Conservation (phyloP, 805 yeast genomes). For the Torulaspora indica region DNA sequence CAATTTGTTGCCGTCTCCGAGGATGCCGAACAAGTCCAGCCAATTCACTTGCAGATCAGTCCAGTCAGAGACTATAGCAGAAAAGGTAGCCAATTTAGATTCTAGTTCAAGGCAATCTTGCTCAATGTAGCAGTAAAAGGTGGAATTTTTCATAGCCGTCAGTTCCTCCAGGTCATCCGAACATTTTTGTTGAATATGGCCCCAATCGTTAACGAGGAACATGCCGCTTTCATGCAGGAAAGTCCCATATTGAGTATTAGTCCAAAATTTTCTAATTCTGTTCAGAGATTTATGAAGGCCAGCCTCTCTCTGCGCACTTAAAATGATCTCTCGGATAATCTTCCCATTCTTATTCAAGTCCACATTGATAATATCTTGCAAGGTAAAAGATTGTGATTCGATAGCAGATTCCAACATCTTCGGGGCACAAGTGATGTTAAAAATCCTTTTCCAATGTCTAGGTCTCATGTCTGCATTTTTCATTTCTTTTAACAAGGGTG, state of each 20-base stretch:
- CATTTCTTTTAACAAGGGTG: constrained; percentile 41
- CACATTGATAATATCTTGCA: constrained; percentile 62
- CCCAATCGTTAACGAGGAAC: constrained; percentile 65
- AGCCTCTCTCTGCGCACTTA: constrained; percentile 69
- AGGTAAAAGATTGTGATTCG: constrained; percentile 34
- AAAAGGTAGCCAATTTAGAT: constrained; percentile 47
- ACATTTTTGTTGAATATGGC: constrained; percentile 50
- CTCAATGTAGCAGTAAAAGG: constrained; percentile 56
- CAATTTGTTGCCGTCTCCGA: constrained; percentile 57
- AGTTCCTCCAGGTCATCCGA: constrained; percentile 59
- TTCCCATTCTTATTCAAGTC: constrained; percentile 44
- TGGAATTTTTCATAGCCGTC: constrained; percentile 65
- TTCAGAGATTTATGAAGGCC: constrained; percentile 54
- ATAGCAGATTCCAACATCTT: constrained; percentile 8
- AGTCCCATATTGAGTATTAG: constrained; percentile 44
- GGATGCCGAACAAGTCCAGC: constrained; percentile 79
- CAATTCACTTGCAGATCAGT: constrained; percentile 83
- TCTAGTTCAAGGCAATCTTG: constrained; percentile 54
- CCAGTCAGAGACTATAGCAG: constrained; percentile 60
- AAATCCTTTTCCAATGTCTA: constrained; percentile 62
- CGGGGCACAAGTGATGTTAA: constrained; percentile 27
- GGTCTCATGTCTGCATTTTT: constrained; percentile 53
- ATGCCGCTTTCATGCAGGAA: constrained; percentile 50
- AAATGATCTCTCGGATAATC: constrained; percentile 45
- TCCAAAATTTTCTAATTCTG: constrained; percentile 55